These are phyloP conservation scores for Dichomitus squalens DNA, from an alignment of 1,284 basidiomycete genomes.

Conservation along the genomic window DNA sequence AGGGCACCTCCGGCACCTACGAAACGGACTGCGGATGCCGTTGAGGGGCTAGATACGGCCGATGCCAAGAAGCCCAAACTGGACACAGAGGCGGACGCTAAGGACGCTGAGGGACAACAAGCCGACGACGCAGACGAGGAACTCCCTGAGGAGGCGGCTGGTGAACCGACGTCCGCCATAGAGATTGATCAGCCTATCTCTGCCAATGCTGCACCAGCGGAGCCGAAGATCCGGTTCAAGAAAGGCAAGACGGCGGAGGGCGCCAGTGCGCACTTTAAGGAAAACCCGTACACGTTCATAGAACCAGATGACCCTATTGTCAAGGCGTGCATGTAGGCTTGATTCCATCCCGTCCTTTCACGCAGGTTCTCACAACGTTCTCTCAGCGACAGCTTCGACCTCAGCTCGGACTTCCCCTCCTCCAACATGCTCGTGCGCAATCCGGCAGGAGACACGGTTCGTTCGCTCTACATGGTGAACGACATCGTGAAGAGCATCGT, in stretches of 20 bases:
- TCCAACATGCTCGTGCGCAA: slow-evolving; percentile 88
- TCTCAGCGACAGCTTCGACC: slow-evolving; percentile 70
- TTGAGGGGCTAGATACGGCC: slow-evolving; percentile 39
- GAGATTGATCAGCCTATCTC: slow-evolving; percentile 25
- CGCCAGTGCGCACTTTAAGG: slow-evolving; percentile 71
- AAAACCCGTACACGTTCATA: slow-evolving; percentile 89
- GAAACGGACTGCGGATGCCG: slow-evolving; percentile 51
- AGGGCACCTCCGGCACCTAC: slow-evolving; percentile 4
- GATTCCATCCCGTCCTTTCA: background rate
- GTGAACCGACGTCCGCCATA: slow-evolving; percentile 14
- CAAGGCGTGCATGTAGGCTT: slow-evolving; percentile 66
- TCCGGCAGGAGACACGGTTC: slow-evolving; percentile 74
- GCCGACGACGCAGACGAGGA: slow-evolving; percentile 5
- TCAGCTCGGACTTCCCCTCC: slow-evolving; percentile 76
- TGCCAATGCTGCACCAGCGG: background rate
- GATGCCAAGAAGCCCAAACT: slow-evolving; percentile 53
- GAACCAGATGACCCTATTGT: slow-evolving; percentile 72
- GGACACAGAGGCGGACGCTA: slow-evolving; percentile 27
- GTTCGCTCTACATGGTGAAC: slow-evolving; percentile 91
- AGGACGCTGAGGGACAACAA: background rate
- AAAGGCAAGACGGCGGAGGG: slow-evolving; percentile 33
- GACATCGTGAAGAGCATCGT: slow-evolving; percentile 82
- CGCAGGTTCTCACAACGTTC: background rate
- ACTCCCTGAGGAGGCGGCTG: slow-evolving; percentile 22
- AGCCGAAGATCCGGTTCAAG: slow-evolving; percentile 25